Evolutionary conservation across 1,139 yeast species (phyloP), one percentile per base, ranked within the genome.

Genomic region (Geotrichum klebahnii): DNA sequence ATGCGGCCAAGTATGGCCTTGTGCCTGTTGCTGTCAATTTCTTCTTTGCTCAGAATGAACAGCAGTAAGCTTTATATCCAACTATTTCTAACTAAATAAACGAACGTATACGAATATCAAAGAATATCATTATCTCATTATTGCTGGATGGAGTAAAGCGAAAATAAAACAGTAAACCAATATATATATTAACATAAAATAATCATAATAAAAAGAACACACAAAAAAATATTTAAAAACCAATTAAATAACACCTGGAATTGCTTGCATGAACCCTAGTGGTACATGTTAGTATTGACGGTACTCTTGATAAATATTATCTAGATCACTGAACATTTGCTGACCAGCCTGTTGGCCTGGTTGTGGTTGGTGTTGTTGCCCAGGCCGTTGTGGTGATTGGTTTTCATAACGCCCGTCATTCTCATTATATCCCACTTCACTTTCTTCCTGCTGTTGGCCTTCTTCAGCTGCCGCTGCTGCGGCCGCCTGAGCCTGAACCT

Each of bases 21-120:
- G 76, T 79, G 58, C 81, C 88, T 46, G 74, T 85, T 52, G 89
- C 86, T 16, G 80, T 81, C 53, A 89, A 89, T 72, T 89, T 83
- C 68, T 89, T 84, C 71, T 79, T 76, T 60, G 89, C 95, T 32
- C 83, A 84, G 68, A 76, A 81, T 62, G 78, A 72, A 39, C 74
- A 65, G 44, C 76, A 77, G 65, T 64, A 57, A 55, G 16, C 2
- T 3, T n/a, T 1, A 22, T n/a, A 20, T 23, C 4, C 20, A 22
- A 14, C 4, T 23, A 23, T 3, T 24, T 23, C 14, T 2, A 23
- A 5, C 6, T n/a, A n/a, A n/a, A n/a, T n/a, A n/a, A n/a, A n/a
- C n/a, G n/a, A n/a, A n/a, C n/a, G n/a, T n/a, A n/a, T n/a, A n/a
- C n/a, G n/a, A n/a, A n/a, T n/a, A n/a, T n/a, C n/a, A n/a, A n/a